Evolutionary conservation across 2,329 filamentous ascomycete species (phyloP).

Genomic region (Calonectria naviculata): DNA sequence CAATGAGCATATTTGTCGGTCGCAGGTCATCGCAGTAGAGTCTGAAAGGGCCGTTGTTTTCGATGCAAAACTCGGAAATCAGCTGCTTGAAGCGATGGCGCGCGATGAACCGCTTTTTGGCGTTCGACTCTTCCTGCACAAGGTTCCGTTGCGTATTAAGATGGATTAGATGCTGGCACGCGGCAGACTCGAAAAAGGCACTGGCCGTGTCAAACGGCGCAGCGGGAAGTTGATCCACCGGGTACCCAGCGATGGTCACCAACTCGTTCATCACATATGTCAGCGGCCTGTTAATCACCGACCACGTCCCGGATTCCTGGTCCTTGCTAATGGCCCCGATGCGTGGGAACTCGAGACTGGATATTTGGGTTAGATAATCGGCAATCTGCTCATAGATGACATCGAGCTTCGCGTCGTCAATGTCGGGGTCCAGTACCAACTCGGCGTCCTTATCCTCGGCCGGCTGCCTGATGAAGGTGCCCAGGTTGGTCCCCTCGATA

Average conservation of each 20-base stretch:
- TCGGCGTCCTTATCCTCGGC: constrained; percentile 35
- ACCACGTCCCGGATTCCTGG: constrained; percentile 35
- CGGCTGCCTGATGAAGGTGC: constrained; percentile 39
- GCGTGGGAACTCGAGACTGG: constrained; percentile 39
- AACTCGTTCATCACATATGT: constrained; percentile 55
- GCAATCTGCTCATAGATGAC: constrained; percentile 39
- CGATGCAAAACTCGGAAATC: constrained; percentile 40
- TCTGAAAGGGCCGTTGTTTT: constrained; percentile 48
- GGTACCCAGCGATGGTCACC: constrained; percentile 44
- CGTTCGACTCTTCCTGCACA: constrained; percentile 39
- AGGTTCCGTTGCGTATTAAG: constrained; percentile 47
- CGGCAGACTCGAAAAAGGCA: constrained; percentile 45
- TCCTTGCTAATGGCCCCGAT: constrained; percentile 49
- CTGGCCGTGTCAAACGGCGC: constrained; percentile 43
- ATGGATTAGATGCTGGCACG: constrained; percentile 40
- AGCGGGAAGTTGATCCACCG: constrained; percentile 41
- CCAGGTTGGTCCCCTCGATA: constrained; percentile 39
- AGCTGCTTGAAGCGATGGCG: constrained; percentile 47
- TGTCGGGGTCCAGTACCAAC: constrained; percentile 29
- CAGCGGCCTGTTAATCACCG: constrained; percentile 46
- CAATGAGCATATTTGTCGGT: constrained; percentile 51
- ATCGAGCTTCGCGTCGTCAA: constrained; percentile 34
- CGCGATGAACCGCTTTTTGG: constrained; percentile 45
- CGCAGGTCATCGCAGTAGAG: constrained; percentile 53
- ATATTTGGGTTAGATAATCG: constrained; percentile 43